These are phyloP conservation scores for Boletus sp. DNA, from an alignment of 768 basidiomycete species.

Conservation along the genomic window DNA sequence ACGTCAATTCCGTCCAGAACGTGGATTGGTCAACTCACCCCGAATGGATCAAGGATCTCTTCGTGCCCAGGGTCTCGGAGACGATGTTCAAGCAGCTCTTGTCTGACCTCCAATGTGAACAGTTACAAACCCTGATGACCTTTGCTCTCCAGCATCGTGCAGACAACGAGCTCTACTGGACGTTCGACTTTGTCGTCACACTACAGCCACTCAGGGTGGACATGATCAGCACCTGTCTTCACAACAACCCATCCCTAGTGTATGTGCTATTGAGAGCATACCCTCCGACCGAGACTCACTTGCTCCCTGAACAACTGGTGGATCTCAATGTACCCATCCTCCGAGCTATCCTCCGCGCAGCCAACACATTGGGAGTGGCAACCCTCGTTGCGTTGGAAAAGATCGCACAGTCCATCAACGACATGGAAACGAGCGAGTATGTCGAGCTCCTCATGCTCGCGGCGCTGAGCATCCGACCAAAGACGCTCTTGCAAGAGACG, in stretches of 20 bases:
- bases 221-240: slow-evolving; percentile 41
- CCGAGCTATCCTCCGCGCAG: slow-evolving; percentile 49
- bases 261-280: slow-evolving; percentile 50
- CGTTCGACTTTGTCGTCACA: slow-evolving; percentile 41
- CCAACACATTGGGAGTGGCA: slow-evolving; percentile 52
- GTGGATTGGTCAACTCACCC: slow-evolving; percentile 39
- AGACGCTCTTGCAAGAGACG: slow-evolving; percentile 53
- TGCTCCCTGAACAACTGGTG: slow-evolving; percentile 27
- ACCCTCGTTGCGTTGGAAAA: slow-evolving; percentile 59
- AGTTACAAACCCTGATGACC: slow-evolving; percentile 15
- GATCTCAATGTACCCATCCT: slow-evolving; percentile 35
- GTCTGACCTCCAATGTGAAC: slow-evolving; percentile 20
- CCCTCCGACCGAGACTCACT: slow-evolving; percentile 41
- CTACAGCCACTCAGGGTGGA: slow-evolving; percentile 29
- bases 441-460: slow-evolving; percentile 51
- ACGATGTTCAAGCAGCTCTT: slow-evolving; percentile 18
- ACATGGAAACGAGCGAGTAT: slow-evolving; percentile 41
- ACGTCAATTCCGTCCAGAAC: slow-evolving; percentile 37
- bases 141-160: slow-evolving; percentile 45
- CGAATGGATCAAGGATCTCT: slow-evolving; percentile 32
- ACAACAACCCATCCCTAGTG: slow-evolving; percentile 49
- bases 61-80: slow-evolving; percentile 24
- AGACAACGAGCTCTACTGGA: slow-evolving; percentile 51
- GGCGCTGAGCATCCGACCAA: slow-evolving; percentile 49
- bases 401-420: slow-evolving; percentile 41